Base-by-base conservation (phyloP, 441 rosid genomes). In the Adansonia madagascariensis region DNA sequence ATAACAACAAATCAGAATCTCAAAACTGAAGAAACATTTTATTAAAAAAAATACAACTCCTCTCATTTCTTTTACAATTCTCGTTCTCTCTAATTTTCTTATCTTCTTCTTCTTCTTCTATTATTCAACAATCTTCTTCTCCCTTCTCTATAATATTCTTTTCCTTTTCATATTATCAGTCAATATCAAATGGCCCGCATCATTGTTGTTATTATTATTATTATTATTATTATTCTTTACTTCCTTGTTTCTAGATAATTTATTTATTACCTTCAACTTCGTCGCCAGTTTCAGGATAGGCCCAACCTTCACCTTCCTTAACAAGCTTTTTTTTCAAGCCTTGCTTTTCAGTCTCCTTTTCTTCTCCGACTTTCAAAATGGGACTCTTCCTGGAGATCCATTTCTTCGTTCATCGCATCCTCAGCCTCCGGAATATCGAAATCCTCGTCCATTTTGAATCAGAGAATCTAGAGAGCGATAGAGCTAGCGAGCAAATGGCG, bases 261-360 rank as follows among this genome's bases (percentile, higher is more conserved):
- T 56, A 6, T 6, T 5, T 11, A 4, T 5, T 76, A 91, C 95
- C 95, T 88, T 91, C 91, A 31, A 89, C 95, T 82, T 91, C 93
- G 76, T 89, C 95, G 53, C 91, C 93, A 68, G 71, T 87, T 0
- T 91, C 93, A 59, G 95, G 95, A 24, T 86, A 86, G 0, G 89
- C 93, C 81, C 85, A 91, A 2, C 85, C 86, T 62, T 80, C 85
- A 31, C 93, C 95, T 80, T 88, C 93, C 83, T 89, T 89, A 73
- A 91, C 53, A 59, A 91, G 93, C 84, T 87, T 91, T 88, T 88
- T 87, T 85, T 85, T 88, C 87, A 91, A 79, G 10, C 86, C 91
- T 50, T 89, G 89, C 77, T 83, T 85, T 1, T 89, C 91, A 86
- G 88, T 89, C 91, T 89, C 95, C 84, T 87, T 91, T 88, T 91